Evolutionary conservation across 139 green algal species (phyloP), one percentile per base, ranked within the genome.

Genomic region (Chlamydomonas sp.): DNA sequence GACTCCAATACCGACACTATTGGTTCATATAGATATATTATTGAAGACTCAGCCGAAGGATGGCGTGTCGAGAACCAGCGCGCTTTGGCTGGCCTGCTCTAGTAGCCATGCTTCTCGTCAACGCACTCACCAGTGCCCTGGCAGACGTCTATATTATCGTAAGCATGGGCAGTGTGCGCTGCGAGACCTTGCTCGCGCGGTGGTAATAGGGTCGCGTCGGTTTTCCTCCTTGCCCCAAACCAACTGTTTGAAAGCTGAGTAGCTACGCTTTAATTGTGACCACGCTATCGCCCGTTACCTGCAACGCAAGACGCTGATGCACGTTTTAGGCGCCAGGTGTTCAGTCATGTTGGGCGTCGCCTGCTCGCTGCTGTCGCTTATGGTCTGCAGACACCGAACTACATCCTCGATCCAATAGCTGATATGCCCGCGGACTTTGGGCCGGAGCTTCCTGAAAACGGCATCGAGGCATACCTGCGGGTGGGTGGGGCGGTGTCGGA

Each of bases 371-470:
- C 76, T 67, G 66, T 5, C 76, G 12, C 15, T 80, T 9, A 12
- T 3, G 9, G 6, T 17, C 3, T 15, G 60, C 77, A 83, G 78
- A 83, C 78, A 9, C 62, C 78, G 0, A 58, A 17, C 8, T 72
- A 72, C 6, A 61, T 60, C 1, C n/a, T 88, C 57, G 61, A 90
- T 72, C 66, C 90, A 78, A 59, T 79, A 0, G 61, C 78, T 77
- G 90, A 95, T 31, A 79, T 97, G 61, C 92, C 93, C 1, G 91
- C 93, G 68, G 92, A 97, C 63, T 98, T 98, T 85, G 96, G 96
- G 0, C 94, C 94, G 4, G 83, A 85, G 0, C 71, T 98, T 12
- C 89, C 91, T 0, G 86, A 91, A 31, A 67, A 93, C 9, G 95
- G 95, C 5, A 64, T 97, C 0, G 89, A 92, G 12, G 95, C 94